Base-by-base conservation (phyloP, 1,139 yeast species). In the Cylindricascospora bacillispora region DNA sequence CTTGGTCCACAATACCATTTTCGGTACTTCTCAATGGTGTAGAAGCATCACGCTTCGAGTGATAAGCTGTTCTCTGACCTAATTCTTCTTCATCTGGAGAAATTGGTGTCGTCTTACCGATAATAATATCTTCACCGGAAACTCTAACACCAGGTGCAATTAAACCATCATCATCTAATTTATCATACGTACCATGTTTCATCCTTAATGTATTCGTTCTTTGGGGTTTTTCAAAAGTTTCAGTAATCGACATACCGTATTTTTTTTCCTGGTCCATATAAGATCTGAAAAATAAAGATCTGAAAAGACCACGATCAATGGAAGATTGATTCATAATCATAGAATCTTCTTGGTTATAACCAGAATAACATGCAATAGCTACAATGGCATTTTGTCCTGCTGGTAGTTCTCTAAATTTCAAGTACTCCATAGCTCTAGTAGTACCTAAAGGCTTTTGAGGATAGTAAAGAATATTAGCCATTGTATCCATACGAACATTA, bases 371-470 rank as follows among this genome's bases (percentile, higher is more conserved):
- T 25, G 93, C 72, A 67, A 89, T 89, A 23, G 98, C 98, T 29
- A 89, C 99, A 58, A 89, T 76, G 22, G 98, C 98, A 54, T 89
- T 89, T 63, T 89, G 99, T 36, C 99, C 99, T 33, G 99, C 98
- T 28, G 99, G 99, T 43, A 89, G 67, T 59, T 92, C 98, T 65
- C 98, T 73, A 65, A 89, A 89, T 59, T 89, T 89, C 63, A 89
- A 69, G 55, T 79, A 83, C 59, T 92, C 98, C 98, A 89, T 89
- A 2, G 97, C 76, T 60, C 97, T 75, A n/a, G 98, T 89, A 20
- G 97, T 92, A 30, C 97, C 99, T 52, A 89, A 64, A n/a, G 99
- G 98, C 57, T 89, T 92, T 57, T 89, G 99, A 27, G 99, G 99
- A 51, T 89, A 89, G 54, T 92, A 92, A 44, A 89, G 67, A 49